phyloP scores from a whole-genome alignment of 2,329 filamentous ascomycete genomes.

The Claviceps citrina region DNA sequence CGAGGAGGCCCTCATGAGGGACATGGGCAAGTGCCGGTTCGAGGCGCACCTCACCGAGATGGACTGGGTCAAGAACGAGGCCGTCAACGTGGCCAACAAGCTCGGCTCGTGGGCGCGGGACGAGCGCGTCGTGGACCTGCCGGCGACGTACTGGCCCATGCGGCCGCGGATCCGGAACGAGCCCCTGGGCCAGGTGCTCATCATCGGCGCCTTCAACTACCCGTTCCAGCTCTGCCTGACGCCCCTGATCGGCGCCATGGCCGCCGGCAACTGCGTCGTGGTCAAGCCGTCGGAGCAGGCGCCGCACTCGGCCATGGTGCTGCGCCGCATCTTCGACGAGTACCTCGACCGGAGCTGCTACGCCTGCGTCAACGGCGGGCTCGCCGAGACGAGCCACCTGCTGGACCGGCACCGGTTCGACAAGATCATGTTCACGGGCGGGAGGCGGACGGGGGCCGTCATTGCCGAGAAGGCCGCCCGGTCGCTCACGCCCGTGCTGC shows the following conservation, averaged over 20 bases:
- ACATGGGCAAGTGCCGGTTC: constrained; percentile 62
- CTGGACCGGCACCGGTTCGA: constrained; percentile 76
- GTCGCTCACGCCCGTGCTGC: constrained; percentile 69
- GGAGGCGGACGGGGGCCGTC: constrained; percentile 63
- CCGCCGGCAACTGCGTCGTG: constrained; percentile 77
- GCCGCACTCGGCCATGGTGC: constrained; percentile 58
- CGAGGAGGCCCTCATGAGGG: constrained; percentile 57
- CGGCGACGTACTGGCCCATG: constrained; percentile 51
- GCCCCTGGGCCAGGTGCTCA: constrained; percentile 65
- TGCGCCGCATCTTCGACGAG: constrained; percentile 63
- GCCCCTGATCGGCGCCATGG: constrained; percentile 77
- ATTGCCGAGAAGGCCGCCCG: constrained; percentile 80
- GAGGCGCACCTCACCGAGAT: constrained; percentile 65
- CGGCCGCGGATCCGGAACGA: constrained; percentile 71
- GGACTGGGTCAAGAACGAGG: constrained; percentile 66
- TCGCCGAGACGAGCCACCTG: constrained; percentile 66
- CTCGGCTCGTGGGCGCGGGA: constrained; percentile 72
- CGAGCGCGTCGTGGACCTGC: constrained; percentile 56
- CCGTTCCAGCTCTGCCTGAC: constrained; percentile 67
- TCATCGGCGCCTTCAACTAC: constrained; percentile 92
- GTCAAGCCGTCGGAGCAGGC: constrained; percentile 83
- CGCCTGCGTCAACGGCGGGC: constrained; percentile 60
- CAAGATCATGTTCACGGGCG: constrained; percentile 95
- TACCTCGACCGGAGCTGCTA: constrained; percentile 67
- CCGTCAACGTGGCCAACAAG: constrained; percentile 62